Conservation (phyloP, 208 protist species). For the Leishmania tropica region DNA sequence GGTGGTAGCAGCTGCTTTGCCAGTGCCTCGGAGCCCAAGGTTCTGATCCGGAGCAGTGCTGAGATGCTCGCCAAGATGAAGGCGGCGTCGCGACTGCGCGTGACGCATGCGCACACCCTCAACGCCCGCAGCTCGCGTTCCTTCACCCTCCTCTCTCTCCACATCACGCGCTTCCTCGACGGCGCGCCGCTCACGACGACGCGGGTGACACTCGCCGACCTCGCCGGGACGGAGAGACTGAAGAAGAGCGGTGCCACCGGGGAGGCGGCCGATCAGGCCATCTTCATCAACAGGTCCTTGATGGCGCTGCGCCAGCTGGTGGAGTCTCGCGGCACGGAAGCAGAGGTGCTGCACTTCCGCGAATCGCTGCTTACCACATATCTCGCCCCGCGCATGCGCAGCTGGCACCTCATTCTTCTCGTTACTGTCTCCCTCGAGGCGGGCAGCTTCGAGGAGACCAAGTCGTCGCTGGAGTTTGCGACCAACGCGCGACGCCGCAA, state of each 20-base stretch:
- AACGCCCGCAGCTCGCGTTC: conserved; percentile 71
- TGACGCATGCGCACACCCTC: conserved; percentile 48
- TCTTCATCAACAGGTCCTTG: conserved; percentile 93
- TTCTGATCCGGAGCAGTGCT: conserved; percentile 40
- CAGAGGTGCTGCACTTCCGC: conserved; percentile 44
- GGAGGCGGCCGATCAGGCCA: conserved; percentile 81
- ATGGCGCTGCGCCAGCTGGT: conserved; percentile 84
- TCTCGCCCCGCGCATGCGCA: conserved; percentile 55
- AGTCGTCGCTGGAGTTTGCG: conserved; percentile 76
- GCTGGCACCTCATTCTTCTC: conserved; percentile 74
- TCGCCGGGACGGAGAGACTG: conserved; percentile 93
- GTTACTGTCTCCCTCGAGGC: conserved; percentile 72
- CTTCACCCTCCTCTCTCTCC: conserved; percentile 62
- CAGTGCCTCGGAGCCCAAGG: conserved; percentile 43
- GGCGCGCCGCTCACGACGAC: conserved; percentile 56
- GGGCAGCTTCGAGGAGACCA: conserved; percentile 60
- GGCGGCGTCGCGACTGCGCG: conserved; percentile 43
- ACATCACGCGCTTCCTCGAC: conserved; percentile 64
- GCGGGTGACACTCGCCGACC: conserved; percentile 87
- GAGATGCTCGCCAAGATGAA: conserved; percentile 33
- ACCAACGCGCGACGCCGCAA: conserved; percentile 50
- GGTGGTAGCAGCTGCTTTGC: conserved; percentile 8
- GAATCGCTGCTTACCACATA: conserved; percentile 73
- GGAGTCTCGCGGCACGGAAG: conserved; percentile 34
- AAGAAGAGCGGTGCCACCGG: conserved; percentile 79